Conservation (phyloP, 1,284 basidiomycete species). For the Dichomitus squalens region DNA sequence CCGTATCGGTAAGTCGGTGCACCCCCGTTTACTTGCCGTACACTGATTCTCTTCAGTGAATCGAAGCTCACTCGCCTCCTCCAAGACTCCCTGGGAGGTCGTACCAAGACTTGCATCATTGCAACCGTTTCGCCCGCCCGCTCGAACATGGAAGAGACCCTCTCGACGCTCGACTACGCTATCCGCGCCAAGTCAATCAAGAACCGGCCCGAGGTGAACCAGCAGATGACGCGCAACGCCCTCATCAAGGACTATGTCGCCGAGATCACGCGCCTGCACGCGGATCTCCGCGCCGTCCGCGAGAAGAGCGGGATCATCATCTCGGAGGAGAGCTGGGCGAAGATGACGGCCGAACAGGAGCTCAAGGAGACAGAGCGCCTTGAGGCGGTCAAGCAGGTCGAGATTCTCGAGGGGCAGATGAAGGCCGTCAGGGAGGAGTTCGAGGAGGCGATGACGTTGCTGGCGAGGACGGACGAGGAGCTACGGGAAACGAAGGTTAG, state of each 20-base stretch:
- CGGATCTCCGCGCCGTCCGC: conserved; percentile 86
- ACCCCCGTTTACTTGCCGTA: not conserved
- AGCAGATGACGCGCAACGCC: conserved; percentile 90
- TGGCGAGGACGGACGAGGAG: conserved; percentile 78
- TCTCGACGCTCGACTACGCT: conserved; percentile 98
- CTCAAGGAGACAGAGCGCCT: conserved; percentile 74
- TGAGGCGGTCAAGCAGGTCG: conserved; percentile 82
- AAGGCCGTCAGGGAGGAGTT: conserved; percentile 85
- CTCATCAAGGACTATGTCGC: conserved; percentile 93
- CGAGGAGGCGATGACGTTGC: conserved; percentile 79
- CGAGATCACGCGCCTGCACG: conserved; percentile 95
- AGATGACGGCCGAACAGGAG: conserved; percentile 80
- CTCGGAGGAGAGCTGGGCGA: conserved; percentile 86
- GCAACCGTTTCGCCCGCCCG: conserved; percentile 93
- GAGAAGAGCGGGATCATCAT: conserved; percentile 96
- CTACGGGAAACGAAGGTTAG: conserved; percentile 64
- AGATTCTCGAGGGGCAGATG: conserved; percentile 83
- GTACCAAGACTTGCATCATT: conserved; percentile 98
- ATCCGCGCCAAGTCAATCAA: conserved; percentile 94
- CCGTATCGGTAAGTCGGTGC: conserved; percentile 80
- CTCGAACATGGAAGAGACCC: conserved; percentile 95
- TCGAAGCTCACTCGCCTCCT: conserved; percentile 96
- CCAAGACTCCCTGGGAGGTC: conserved; percentile 98
- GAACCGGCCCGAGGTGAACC: conserved; percentile 95
- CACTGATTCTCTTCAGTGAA: conserved; percentile 49